Percentiles rank a stretch among this genome's conserved stretches.
Evolutionary conservation across 139 green algal species (phyloP).

Genomic region (Parachlorella kessleri): DNA sequence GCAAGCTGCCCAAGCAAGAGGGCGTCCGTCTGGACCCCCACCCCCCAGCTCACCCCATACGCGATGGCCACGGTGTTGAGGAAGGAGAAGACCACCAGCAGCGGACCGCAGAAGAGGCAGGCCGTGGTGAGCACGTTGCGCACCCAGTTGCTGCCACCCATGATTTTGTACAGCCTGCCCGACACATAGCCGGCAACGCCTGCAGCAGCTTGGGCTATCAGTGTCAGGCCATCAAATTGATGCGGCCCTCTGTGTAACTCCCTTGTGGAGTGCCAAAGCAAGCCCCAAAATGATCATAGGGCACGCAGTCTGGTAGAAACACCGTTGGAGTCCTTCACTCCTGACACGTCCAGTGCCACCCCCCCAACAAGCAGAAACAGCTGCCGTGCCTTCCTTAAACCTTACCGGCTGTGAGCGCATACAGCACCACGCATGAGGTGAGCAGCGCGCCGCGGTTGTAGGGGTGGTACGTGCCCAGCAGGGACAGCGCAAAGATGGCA

Average conservation of each 20-base stretch:
- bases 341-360: no score
- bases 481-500: slow-evolving; percentile 81
- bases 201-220: no score
- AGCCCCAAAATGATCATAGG: no score
- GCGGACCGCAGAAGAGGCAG: slow-evolving; percentile 76
- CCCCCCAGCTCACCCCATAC: slow-evolving; percentile 49
- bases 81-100: slow-evolving; percentile 80
- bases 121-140: slow-evolving; percentile 74
- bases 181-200: slow-evolving; percentile 84
- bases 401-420: slow-evolving; percentile 82
- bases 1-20: no score
- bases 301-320: no score
- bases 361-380: no score
- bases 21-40: no score
- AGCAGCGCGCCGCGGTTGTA: slow-evolving; percentile 93
- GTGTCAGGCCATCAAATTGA: no score
- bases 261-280: no score
- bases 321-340: no score
- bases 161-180: slow-evolving; percentile 84
- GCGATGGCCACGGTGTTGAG: slow-evolving; percentile 78
- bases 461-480: slow-evolving; percentile 92
- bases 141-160: slow-evolving; percentile 78
- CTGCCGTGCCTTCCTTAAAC: no score
- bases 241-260: no score
- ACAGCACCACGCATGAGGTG: slow-evolving; percentile 86